Evolutionary conservation across 305 asterid genomes (phyloP), one percentile per base, ranked within the genome.

Genomic region (Fraxinus velutina): DNA sequence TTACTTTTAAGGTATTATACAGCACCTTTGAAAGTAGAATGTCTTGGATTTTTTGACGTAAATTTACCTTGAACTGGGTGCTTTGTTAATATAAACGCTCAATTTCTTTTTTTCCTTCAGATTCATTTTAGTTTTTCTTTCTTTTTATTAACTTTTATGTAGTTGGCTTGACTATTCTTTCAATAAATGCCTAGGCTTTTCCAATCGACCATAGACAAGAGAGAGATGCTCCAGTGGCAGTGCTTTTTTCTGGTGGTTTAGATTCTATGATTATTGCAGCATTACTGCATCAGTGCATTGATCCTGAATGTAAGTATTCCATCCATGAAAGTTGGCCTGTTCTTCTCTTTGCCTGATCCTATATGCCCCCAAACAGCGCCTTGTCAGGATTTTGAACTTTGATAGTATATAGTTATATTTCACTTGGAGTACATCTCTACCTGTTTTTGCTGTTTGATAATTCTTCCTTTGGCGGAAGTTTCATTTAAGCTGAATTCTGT

Each of bases 231-330:
- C 99, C 99, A 17, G 84, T 95, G 32, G 98, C 97, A n/a, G 97
- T 93, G 83, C 93, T 95, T 50, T 95, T 93, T 92, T 95, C 99
- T 79, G 99, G 99, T 74, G 99, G 99, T 78, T 81, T 95, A 76
- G 99, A 95, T 90, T 93, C 97, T 50, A 95, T 95, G 99, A 92
- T 95, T 81, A 90, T 95, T 86, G 95, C 98, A 79, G 97, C 96
- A 15, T 85, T 95, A 83, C 87, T 90, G 82, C 92, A 95, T 89
- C 91, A 89, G 84, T 95, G 98, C 91, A 86, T 93, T 78, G 90
- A 90, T 89, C 81, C 92, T 76, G 86, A 90, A 79, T 91, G 99
- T 95, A 85, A 89, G 95, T 62, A 66, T 84, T 81, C 36, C 76
- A 60, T 70, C n/a, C 66, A 72, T 27, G n/a, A n/a, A 64, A 81